These are phyloP conservation scores for Calonectria multiphialidica DNA, from an alignment of 2,329 filamentous ascomycete species.

Conservation along the genomic window DNA sequence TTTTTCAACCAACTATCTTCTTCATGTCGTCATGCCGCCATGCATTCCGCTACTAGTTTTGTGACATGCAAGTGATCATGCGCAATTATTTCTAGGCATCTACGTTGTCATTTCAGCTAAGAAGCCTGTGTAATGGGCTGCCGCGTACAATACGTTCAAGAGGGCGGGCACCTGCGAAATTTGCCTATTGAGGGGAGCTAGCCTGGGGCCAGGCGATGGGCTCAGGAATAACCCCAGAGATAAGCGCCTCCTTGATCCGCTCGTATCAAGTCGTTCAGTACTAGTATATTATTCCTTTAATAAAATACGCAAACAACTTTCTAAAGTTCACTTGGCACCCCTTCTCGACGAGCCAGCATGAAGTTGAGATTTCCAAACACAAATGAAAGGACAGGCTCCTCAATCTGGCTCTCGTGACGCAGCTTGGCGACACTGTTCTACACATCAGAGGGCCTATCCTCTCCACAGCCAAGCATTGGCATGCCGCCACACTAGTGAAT, in stretches of 20 bases:
- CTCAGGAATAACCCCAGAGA: background rate
- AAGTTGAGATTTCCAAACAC: conserved; percentile 7
- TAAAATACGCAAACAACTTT: conserved; percentile 74
- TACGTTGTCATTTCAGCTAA: background rate
- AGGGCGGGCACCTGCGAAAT: background rate
- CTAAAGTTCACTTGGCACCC: conserved; percentile 79
- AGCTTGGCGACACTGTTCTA: conserved; percentile 81
- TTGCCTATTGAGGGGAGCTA: background rate
- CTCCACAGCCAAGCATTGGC: conserved; percentile 79
- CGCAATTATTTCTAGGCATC: background rate
- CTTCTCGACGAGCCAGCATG: conserved; percentile 66
- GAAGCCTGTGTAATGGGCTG: background rate
- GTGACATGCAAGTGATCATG: background rate
- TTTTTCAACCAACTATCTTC: background rate
- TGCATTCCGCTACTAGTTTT: background rate
- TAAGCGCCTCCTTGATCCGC: background rate
- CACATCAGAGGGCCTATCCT: conserved; percentile 81
- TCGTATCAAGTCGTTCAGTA: conserved; percentile 74
- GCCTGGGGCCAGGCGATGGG: background rate
- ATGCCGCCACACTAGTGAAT: conserved; percentile 47
- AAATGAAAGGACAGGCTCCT: conserved; percentile 40
- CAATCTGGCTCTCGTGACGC: conserved; percentile 80
- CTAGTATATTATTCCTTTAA: conserved; percentile 77
- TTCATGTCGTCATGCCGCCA: background rate
- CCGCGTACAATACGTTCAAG: no score